Conservation (phyloP, 306 rosid genomes). For the Ochetophila trinervis region DNA sequence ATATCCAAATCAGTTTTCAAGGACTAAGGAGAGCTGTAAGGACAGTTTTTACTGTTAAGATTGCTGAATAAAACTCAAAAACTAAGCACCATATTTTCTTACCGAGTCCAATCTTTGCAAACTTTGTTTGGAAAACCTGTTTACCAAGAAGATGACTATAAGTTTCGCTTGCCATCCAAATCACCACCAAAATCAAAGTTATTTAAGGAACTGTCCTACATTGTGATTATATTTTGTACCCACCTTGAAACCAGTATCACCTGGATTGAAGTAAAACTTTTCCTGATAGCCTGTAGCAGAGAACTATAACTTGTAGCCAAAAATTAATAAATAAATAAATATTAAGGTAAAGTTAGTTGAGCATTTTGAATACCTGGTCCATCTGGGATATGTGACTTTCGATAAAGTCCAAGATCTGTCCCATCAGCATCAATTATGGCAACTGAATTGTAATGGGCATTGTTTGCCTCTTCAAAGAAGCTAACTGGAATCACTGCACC, state of each 20-base stretch:
- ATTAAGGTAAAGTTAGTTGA: background rate
- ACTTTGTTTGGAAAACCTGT: conserved; percentile 91
- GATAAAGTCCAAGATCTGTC: conserved; percentile 86
- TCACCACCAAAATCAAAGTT: conserved; percentile 15
- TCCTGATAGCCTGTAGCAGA: conserved; percentile 80
- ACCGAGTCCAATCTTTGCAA: conserved; percentile 91
- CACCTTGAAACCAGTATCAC: conserved; percentile 98
- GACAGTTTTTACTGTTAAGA: background rate
- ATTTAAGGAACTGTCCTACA: conserved; percentile 9
- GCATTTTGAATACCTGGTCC: conserved; percentile 65
- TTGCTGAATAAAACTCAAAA: background rate
- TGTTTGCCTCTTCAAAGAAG: conserved; percentile 96
- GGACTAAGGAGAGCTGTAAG: too few relatives aligned
- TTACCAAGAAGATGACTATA: conserved; percentile 22
- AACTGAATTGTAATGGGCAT: conserved; percentile 88
- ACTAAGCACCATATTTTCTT: conserved; percentile 29
- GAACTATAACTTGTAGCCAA: background rate
- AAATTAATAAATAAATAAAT: background rate
- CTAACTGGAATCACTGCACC: conserved; percentile 88
- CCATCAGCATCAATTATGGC: conserved; percentile 95
- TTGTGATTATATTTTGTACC: conserved; percentile 22
- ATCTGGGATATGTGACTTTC: conserved; percentile 97
- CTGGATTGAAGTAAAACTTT: conserved; percentile 94
- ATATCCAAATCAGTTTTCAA: too few relatives aligned
- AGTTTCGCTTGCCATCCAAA: conserved; percentile 13